phyloP scores from a whole-genome alignment of 2,329 filamentous ascomycete species.

The Lasiodiplodia gonubiensis region DNA sequence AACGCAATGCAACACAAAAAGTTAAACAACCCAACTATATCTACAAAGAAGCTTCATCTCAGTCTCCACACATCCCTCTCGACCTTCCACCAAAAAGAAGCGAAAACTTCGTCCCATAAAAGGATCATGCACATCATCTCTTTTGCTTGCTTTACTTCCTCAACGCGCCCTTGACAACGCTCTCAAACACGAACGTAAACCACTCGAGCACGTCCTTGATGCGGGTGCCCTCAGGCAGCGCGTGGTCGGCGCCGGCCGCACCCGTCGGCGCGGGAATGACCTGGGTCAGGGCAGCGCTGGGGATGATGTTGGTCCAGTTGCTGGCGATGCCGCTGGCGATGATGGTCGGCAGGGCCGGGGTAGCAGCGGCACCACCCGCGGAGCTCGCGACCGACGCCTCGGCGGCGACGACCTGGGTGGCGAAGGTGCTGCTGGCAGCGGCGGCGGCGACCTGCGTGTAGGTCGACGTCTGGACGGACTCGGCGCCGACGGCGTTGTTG shows the following conservation, averaged over 20 bases:
- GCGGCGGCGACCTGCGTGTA: background rate
- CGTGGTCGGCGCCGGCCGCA: background rate
- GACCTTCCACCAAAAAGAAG: too few species aligned
- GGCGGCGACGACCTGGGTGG: slow-evolving; percentile 17
- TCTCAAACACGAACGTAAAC: slow-evolving; percentile 19
- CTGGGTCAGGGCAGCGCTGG: slow-evolving; percentile 15
- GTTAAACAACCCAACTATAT: too few species aligned
- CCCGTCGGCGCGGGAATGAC: background rate
- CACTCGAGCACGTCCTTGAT: slow-evolving; percentile 17
- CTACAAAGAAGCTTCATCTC: background rate
- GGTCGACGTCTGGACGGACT: background rate
- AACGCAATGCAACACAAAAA: too few species aligned
- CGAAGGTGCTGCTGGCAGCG: background rate
- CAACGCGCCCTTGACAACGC: background rate
- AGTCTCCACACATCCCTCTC: background rate
- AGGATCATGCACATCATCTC: too few species aligned
- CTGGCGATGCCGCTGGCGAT: background rate
- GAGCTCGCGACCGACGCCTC: background rate
- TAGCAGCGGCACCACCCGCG: background rate
- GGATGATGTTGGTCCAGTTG: slow-evolving; percentile 27
- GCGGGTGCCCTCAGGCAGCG: slow-evolving; percentile 1
- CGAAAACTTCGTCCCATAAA: too few species aligned
- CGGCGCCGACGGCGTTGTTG: background rate
- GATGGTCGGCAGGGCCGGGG: background rate
- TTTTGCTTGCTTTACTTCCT: background rate